phyloP scores from a whole-genome alignment of 257 asterid species.

The Nicotiana paniculata region DNA sequence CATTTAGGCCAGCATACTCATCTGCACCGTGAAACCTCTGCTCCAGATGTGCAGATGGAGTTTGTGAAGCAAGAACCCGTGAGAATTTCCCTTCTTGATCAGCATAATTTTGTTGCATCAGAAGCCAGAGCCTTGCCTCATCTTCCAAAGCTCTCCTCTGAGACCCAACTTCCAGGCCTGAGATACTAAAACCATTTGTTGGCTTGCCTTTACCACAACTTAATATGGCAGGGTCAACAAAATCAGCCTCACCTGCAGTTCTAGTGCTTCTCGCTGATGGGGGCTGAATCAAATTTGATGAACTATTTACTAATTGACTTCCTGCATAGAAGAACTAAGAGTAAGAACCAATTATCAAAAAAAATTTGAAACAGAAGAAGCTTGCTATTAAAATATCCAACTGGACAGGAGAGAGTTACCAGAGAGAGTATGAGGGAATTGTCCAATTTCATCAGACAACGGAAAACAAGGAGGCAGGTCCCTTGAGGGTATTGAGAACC shows the following conservation, averaged over 20 bases:
- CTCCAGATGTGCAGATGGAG: slow-evolving; percentile 38
- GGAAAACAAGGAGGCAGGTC: slow-evolving; percentile 88
- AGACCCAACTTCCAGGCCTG: slow-evolving; percentile 35
- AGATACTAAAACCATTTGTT: slow-evolving; percentile 26
- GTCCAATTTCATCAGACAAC: slow-evolving; percentile 37
- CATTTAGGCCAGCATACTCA: slow-evolving; percentile 25
- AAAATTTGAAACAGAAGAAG: neutral
- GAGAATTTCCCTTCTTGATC: slow-evolving; percentile 45
- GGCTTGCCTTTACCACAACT: slow-evolving; percentile 33
- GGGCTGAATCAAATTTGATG: slow-evolving; percentile 34
- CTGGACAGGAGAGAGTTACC: slow-evolving; percentile 27
- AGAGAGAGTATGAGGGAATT: slow-evolving; percentile 40
- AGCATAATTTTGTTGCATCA: slow-evolving; percentile 50
- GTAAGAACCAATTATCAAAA: neutral
- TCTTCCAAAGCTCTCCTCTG: slow-evolving; percentile 39
- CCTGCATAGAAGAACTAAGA: slow-evolving; percentile 34
- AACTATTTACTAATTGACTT: slow-evolving; percentile 29
- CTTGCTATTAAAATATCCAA: neutral
- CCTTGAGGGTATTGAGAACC: slow-evolving; percentile 62
- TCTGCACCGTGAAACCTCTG: slow-evolving; percentile 30
- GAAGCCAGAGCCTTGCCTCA: slow-evolving; percentile 58
- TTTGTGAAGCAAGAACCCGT: slow-evolving; percentile 34
- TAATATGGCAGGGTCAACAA: slow-evolving; percentile 49
- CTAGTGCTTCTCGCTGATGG: slow-evolving; percentile 31
- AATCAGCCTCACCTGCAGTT: slow-evolving; percentile 33